These are phyloP conservation scores for Basidiobolus meristosporus DNA, from an alignment of 371 early-diverging fungal genomes.

Conservation along the genomic window DNA sequence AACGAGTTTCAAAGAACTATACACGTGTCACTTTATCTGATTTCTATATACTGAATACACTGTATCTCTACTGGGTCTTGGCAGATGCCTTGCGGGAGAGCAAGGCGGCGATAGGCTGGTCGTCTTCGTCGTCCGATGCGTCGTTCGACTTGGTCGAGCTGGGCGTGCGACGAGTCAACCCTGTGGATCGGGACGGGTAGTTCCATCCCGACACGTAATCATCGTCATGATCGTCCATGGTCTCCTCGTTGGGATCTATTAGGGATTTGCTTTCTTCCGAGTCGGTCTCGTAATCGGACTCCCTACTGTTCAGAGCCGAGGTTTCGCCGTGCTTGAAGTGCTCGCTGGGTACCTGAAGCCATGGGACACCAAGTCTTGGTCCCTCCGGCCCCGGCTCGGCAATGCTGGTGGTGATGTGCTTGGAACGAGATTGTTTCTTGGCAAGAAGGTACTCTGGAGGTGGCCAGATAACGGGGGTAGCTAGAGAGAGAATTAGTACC, in stretches of 20 bases:
- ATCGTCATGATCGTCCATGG: not conserved
- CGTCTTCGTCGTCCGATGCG: not conserved
- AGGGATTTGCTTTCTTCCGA: not conserved
- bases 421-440: conserved; percentile 9
- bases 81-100: not conserved
- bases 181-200: not conserved
- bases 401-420: conserved; percentile 2
- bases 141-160: not conserved
- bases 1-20: too few relatives aligned
- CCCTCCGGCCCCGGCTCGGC: conserved; percentile 1
- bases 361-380: not conserved
- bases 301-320: too few relatives aligned
- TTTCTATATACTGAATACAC: too few relatives aligned
- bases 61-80: not conserved
- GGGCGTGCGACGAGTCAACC: not conserved
- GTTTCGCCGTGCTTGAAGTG: too few relatives aligned
- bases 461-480: conserved; percentile 19
- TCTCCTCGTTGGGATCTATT: not conserved
- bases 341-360: too few relatives aligned
- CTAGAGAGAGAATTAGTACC: not conserved
- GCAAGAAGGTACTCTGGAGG: conserved; percentile 24
- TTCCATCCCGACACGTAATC: not conserved
- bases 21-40: too few relatives aligned
- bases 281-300: not conserved
- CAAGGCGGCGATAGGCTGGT: not conserved